These are phyloP conservation scores for Barnettozyma pratensis DNA, from an alignment of 805 yeast species.

Conservation along the genomic window DNA sequence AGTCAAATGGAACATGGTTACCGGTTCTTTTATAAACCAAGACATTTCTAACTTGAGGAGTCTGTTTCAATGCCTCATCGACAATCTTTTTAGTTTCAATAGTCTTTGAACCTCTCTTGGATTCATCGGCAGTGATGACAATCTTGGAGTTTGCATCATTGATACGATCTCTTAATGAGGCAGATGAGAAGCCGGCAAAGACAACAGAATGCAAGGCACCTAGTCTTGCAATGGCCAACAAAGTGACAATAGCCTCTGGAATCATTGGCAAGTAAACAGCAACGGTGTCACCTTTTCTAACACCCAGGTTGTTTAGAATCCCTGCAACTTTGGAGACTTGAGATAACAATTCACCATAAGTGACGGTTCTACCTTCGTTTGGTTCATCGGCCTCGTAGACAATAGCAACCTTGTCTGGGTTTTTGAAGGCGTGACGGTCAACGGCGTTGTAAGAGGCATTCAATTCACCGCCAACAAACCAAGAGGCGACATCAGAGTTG, in stretches of 20 bases:
- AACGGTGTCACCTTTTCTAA: slow-evolving; percentile 77
- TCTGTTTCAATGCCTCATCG: slow-evolving; percentile 67
- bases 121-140: slow-evolving; percentile 77
- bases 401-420: slow-evolving; percentile 70
- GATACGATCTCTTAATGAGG: slow-evolving; percentile 86
- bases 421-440: slow-evolving; percentile 70
- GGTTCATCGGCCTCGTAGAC: slow-evolving; percentile 82
- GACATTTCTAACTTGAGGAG: slow-evolving; percentile 65
- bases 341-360: slow-evolving; percentile 66
- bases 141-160: slow-evolving; percentile 72
- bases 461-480: slow-evolving; percentile 77
- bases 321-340: slow-evolving; percentile 71
- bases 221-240: slow-evolving; percentile 72
- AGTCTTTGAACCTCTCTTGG: slow-evolving; percentile 77
- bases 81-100: slow-evolving; percentile 77
- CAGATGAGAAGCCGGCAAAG: slow-evolving; percentile 86
- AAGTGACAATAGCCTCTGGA: slow-evolving; percentile 69
- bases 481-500: slow-evolving; percentile 50
- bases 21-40: slow-evolving; percentile 74
- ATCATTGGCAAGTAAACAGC: slow-evolving; percentile 87
- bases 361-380: slow-evolving; percentile 52
- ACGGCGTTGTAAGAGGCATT: slow-evolving; percentile 80
- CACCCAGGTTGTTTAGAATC: slow-evolving; percentile 59
- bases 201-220: slow-evolving; percentile 86
- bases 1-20: slow-evolving; percentile 41